phyloP scores from a whole-genome alignment of 2,329 filamentous ascomycete species.

The Hypocrella siamensis region DNA sequence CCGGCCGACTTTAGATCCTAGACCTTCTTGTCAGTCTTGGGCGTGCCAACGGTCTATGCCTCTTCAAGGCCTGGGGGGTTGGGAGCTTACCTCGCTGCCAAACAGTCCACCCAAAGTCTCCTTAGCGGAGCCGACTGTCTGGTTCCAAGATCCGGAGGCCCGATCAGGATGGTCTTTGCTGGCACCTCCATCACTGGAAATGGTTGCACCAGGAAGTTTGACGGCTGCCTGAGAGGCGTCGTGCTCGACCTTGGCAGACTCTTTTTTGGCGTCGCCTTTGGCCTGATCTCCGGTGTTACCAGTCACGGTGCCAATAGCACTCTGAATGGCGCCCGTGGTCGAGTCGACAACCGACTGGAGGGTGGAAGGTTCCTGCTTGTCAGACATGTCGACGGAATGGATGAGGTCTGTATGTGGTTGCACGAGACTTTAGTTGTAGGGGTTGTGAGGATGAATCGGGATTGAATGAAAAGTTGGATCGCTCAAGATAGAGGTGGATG shows the following conservation, averaged over 20 bases:
- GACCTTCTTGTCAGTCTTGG: slow-evolving; percentile 2
- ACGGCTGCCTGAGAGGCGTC: slow-evolving; percentile 59
- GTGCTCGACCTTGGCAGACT: slow-evolving; percentile 49
- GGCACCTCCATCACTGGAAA: slow-evolving; percentile 53
- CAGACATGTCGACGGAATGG: slow-evolving; percentile 12
- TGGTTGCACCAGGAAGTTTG: slow-evolving; percentile 57
- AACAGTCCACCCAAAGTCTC: slow-evolving; percentile 62
- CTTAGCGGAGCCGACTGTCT: slow-evolving; percentile 77
- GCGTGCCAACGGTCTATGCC: no score
- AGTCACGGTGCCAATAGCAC: slow-evolving; percentile 53
- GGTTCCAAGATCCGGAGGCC: slow-evolving; percentile 62
- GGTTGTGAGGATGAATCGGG: background rate
- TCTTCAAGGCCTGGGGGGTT: no score
- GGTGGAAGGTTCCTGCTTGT: slow-evolving; percentile 42
- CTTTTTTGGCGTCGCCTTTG: slow-evolving; percentile 49
- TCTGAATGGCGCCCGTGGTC: slow-evolving; percentile 58
- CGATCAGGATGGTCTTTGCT: slow-evolving; percentile 61
- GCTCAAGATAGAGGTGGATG: no score
- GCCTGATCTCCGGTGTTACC: slow-evolving; percentile 54
- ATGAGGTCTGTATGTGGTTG: no score
- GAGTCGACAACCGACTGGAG: slow-evolving; percentile 64
- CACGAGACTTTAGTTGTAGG: no score
- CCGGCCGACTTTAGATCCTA: slow-evolving; percentile 58
- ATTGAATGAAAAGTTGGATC: no score
- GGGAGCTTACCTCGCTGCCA: slow-evolving; percentile 51